A percentile compares a stretch with the other conserved stretches of the same genome.
Conservation (phyloP, 2,329 filamentous ascomycete genomes). For the Cladosporium sp. region DNA sequence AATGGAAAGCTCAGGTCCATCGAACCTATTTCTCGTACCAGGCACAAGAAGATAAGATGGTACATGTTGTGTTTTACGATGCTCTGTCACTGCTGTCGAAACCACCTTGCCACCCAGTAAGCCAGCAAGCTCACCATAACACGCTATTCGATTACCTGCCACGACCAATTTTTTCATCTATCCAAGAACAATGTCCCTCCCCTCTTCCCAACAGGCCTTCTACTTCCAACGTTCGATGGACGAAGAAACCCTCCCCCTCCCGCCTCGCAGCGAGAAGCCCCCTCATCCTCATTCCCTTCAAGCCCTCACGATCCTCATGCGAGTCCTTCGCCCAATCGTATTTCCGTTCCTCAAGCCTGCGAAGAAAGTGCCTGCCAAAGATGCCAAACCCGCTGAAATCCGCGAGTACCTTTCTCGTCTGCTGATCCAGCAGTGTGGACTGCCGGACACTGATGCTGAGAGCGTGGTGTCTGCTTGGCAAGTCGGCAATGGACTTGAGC, state of each 20-base stretch:
- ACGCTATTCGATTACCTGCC: too few relatives aligned
- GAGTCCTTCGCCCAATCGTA: not conserved
- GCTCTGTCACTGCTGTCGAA: too few relatives aligned
- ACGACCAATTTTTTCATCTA: too few relatives aligned
- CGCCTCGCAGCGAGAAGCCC: not conserved
- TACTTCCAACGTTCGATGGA: not conserved
- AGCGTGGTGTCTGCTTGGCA: constrained; percentile 15
- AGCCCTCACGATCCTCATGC: not conserved
- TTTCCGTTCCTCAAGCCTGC: not conserved
- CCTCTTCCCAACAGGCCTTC: not conserved
- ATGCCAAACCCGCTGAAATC: constrained; percentile 16
- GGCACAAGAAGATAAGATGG: too few relatives aligned
- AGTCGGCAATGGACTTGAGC: constrained; percentile 17
- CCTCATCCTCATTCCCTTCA: not conserved
- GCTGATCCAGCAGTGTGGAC: not conserved
- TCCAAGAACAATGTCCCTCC: not conserved
- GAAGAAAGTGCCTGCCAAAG: not conserved
- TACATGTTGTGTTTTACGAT: too few relatives aligned
- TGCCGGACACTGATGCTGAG: constrained; percentile 2
- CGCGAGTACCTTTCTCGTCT: constrained; percentile 14
- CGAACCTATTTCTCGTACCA: too few relatives aligned
- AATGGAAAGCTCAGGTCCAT: too few relatives aligned
- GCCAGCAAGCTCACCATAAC: not conserved
- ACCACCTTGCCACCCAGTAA: too few relatives aligned
- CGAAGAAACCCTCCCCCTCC: not conserved